Evolutionary conservation across 2,329 filamentous ascomycete species (phyloP).

Genomic region (Alternaria gaisen): DNA sequence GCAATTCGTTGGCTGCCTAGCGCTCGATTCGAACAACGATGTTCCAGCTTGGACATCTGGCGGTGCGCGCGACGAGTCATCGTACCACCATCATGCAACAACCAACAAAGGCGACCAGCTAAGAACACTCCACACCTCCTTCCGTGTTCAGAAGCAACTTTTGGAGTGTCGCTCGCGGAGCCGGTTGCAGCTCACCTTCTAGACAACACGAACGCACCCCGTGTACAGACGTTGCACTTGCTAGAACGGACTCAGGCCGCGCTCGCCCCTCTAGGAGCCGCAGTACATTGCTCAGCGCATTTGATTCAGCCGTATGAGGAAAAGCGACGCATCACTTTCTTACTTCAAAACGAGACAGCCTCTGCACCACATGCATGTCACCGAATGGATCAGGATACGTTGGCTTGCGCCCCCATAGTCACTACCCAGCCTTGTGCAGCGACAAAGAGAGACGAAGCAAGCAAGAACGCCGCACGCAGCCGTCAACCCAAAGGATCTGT

Average conservation of each 20-base stretch:
- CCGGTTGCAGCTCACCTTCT: conserved; percentile 24
- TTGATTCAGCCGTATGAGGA: conserved; percentile 8
- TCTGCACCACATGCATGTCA: conserved; percentile 23
- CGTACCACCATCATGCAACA: conserved; percentile 33
- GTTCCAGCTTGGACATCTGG: conserved; percentile 20
- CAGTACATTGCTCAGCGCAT: conserved; percentile 17
- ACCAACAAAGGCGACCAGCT: conserved; percentile 23
- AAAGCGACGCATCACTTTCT: conserved; percentile 7
- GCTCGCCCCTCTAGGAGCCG: conserved; percentile 11
- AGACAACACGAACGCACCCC: conserved; percentile 18
- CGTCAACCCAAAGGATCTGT: conserved; percentile 22
- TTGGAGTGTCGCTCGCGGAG: conserved; percentile 20
- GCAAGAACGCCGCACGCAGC: conserved; percentile 35
- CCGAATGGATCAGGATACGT: conserved; percentile 16
- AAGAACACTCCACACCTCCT: conserved; percentile 13
- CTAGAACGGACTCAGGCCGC: conserved; percentile 8
- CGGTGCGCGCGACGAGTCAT: conserved; percentile 23
- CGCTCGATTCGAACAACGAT: conserved; percentile 31
- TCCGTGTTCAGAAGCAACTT: conserved; percentile 16
- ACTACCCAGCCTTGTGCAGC: conserved; percentile 21
- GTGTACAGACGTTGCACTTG: conserved; percentile 24
- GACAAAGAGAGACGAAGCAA: conserved; percentile 21
- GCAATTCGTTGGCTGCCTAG: conserved; percentile 27
- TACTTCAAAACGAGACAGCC: conserved; percentile 16
- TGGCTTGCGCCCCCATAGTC: conserved; percentile 11